These are phyloP conservation scores for Penicillium sp. DNA, from an alignment of 2,329 filamentous ascomycete species.

Conservation along the genomic window DNA sequence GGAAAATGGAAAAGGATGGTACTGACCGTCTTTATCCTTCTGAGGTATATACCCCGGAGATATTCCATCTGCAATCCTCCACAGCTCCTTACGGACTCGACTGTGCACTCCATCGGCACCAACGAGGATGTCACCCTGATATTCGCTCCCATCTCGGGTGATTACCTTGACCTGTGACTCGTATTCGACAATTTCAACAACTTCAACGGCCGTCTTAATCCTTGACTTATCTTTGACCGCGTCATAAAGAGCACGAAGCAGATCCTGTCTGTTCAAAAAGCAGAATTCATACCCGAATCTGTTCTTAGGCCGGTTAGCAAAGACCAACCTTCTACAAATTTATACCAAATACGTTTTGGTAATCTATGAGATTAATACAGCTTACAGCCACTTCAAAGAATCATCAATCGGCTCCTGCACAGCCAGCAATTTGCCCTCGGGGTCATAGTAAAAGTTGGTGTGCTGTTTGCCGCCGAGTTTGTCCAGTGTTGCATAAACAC, in stretches of 20 bases:
- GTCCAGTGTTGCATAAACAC: constrained; percentile 21
- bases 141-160: constrained; percentile 31
- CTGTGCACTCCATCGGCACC: constrained; percentile 46
- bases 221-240: constrained; percentile 27
- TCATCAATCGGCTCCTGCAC: background rate
- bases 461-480: background rate
- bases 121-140: constrained; percentile 35
- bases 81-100: constrained; percentile 32
- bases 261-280: constrained; percentile 34
- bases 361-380: too few species aligned
- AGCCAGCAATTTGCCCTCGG: background rate
- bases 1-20: background rate
- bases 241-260: constrained; percentile 32
- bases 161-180: constrained; percentile 24
- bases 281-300: background rate
- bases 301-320: too few species aligned
- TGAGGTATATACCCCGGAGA: constrained; percentile 11
- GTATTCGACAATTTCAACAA: constrained; percentile 13
- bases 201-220: constrained; percentile 26
- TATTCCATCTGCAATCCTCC: constrained; percentile 18
- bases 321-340: background rate
- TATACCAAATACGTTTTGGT: too few species aligned
- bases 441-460: background rate
- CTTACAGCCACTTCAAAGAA: background rate
- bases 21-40: constrained; percentile 6